These are phyloP conservation scores for Marsdenia floribunda DNA, from an alignment of 257 asterid genomes.

Conservation along the genomic window DNA sequence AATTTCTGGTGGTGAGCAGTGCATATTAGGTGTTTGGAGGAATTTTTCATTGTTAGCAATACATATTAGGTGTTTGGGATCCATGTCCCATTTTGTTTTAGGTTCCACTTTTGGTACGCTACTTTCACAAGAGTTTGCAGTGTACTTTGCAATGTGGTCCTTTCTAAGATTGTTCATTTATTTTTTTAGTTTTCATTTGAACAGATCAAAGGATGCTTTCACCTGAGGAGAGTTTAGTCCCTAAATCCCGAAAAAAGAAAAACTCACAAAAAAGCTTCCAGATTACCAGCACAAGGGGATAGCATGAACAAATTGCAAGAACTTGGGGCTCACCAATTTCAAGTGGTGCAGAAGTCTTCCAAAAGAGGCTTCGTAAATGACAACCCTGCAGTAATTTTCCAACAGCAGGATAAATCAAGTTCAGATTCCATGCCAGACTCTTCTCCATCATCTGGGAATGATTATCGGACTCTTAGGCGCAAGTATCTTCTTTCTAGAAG, in stretches of 20 bases:
- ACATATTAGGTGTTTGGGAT: background rate
- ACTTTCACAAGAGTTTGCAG: background rate
- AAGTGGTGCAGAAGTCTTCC: constrained; percentile 43
- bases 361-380: constrained; percentile 32
- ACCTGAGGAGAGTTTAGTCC: constrained; percentile 26
- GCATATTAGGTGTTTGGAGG: no score
- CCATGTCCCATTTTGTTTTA: background rate
- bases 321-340: constrained; percentile 21
- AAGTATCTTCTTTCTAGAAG: constrained; percentile 77
- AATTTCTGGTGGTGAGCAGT: no score
- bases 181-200: background rate
- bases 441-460: constrained; percentile 46
- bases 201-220: constrained; percentile 35
- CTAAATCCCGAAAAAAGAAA: constrained; percentile 63
- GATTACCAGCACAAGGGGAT: constrained; percentile 36
- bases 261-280: constrained; percentile 30
- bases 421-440: constrained; percentile 42
- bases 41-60: background rate
- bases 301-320: constrained; percentile 31
- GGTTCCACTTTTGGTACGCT: background rate
- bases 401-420: constrained; percentile 30
- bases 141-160: background rate
- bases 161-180: background rate
- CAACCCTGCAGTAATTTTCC: constrained; percentile 25
- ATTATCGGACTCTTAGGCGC: constrained; percentile 66